These are phyloP conservation scores for Candida maris DNA, from an alignment of 805 yeast genomes.

Conservation along the genomic window DNA sequence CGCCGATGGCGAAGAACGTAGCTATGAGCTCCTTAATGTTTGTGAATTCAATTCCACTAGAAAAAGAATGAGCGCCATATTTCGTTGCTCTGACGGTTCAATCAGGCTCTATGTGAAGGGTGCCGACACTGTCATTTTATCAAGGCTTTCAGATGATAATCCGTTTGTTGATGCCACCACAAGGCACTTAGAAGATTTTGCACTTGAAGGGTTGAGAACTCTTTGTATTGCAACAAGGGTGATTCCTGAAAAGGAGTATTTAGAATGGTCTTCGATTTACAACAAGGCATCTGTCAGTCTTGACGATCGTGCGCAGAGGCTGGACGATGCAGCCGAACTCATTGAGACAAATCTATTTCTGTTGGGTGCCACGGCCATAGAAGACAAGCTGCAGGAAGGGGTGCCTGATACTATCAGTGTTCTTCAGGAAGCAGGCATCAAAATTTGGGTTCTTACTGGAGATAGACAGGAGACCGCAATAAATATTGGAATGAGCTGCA, in stretches of 20 bases:
- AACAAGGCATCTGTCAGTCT: slow-evolving; percentile 80
- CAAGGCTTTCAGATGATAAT: slow-evolving; percentile 67
- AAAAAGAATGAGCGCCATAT: slow-evolving; percentile 95
- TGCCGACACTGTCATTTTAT: slow-evolving; percentile 94
- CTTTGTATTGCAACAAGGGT: slow-evolving; percentile 86
- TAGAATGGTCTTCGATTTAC: slow-evolving; percentile 61
- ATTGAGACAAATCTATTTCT: slow-evolving; percentile 78
- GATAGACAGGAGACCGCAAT: slow-evolving; percentile 98
- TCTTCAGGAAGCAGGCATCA: slow-evolving; percentile 93
- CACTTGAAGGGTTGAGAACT: slow-evolving; percentile 93
- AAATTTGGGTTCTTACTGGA: slow-evolving; percentile 97
- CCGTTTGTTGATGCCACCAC: slow-evolving; percentile 82
- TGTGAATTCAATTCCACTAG: slow-evolving; percentile 98
- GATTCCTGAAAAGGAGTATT: slow-evolving; percentile 74
- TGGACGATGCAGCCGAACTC: slow-evolving; percentile 85
- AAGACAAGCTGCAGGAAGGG: slow-evolving; percentile 95
- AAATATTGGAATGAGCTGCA: slow-evolving; percentile 98
- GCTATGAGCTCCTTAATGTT: slow-evolving; percentile 78
- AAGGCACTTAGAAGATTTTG: slow-evolving; percentile 91
- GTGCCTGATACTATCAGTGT: slow-evolving; percentile 97
- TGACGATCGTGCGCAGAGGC: slow-evolving; percentile 64
- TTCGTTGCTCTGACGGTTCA: slow-evolving; percentile 90
- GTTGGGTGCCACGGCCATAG: slow-evolving; percentile 97
- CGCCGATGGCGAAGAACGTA: slow-evolving; percentile 46
- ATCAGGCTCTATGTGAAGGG: slow-evolving; percentile 91